Evolutionary conservation across 2,329 filamentous ascomycete genomes (phyloP), one percentile per base, ranked within the genome.

Genomic region (Pestalotiopsis sp.): DNA sequence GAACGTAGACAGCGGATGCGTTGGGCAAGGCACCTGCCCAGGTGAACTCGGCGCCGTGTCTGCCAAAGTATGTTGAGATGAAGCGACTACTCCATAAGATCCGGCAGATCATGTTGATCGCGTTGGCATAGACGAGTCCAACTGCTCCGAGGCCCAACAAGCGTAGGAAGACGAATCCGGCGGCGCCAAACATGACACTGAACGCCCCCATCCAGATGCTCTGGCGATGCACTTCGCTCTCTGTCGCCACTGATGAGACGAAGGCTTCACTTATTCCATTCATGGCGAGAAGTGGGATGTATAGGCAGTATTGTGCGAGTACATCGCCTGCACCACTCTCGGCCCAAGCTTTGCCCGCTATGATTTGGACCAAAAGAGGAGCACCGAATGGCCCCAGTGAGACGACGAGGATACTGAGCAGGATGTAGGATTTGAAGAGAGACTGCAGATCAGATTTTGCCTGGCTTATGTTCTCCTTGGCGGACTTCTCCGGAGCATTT

Each of bases 231-330:
- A 99, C 88, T 73, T 98, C 87, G 3, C 85, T 80, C 71, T 93
- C 87, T 0, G 88, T 91, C 0, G 95, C 95, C 1, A 97, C 93
- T 2, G 93, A 94, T 0, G 95, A 91, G 17, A 98, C 95, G 75
- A 99, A 98, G 0, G 94, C 93, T 81, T 99, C 96, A 1, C 92
- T 90, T 25, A 98, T 89, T 65, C 96, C 96, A 76, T 99, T 99
- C 74, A 97, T 83, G 3, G 95, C 96, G 3, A 98, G 87, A 31
- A 98, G 90, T 0, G 96, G 96, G 69, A 99, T 93, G 82, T 97
- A 98, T 80, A 94, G 94, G 82, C 93, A 95, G 80, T 98, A 99
- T 0, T 87, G 87, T 0, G 91, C 90, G 6, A 99, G 86, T 3
- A 96, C 91, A 9, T 86, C 80, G 5, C 91, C 91, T 0, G 95